Base-by-base conservation (phyloP, 148 eudicot genomes). In the Nyssa sinensis region DNA sequence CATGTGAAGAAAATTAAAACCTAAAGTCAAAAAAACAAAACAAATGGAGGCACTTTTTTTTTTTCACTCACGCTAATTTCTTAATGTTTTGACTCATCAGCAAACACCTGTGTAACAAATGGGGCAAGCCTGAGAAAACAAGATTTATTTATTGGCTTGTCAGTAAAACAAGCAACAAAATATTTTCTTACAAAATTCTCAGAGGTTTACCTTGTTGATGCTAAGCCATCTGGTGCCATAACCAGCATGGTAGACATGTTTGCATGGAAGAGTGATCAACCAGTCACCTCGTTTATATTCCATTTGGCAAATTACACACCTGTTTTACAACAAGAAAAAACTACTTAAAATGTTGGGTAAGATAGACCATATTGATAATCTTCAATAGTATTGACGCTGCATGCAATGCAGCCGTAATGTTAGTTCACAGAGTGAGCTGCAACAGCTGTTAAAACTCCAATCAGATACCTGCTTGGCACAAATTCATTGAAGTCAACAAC, bases 291-390 rank as follows among this genome's bases (percentile, higher is more conserved):
- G 89, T 86, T 84, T 92, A 62, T 87, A 95, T 76, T 92, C 93
- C 98, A 95, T 95, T 85, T 95, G 98, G 81, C 98, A 95, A 59
- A 95, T 89, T 39, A 95, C 98, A 67, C 98, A 95, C 87, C 98
- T 94, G 88, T 69, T 29, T 25, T 55, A 41, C 69, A 35, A 62
- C 62, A 33, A 60, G 24, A 10, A 5, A 19, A 28, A 27, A 30
- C 44, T 37, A n/a, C n/a, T n/a, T n/a, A n/a, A n/a, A n/a, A n/a
- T n/a, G n/a, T n/a, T n/a, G n/a, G n/a, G n/a, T n/a, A n/a, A n/a
- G n/a, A n/a, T n/a, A n/a, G n/a, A n/a, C n/a, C n/a, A n/a, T n/a
- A n/a, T n/a, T n/a, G n/a, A 41, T 10, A 14, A 7, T 41, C 3
- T 41, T 14, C 5, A 41, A n/a, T n/a, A n/a, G n/a, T n/a, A n/a